phyloP scores from a whole-genome alignment of 768 basidiomycete genomes.

The Macrolepiota fuliginosa region DNA sequence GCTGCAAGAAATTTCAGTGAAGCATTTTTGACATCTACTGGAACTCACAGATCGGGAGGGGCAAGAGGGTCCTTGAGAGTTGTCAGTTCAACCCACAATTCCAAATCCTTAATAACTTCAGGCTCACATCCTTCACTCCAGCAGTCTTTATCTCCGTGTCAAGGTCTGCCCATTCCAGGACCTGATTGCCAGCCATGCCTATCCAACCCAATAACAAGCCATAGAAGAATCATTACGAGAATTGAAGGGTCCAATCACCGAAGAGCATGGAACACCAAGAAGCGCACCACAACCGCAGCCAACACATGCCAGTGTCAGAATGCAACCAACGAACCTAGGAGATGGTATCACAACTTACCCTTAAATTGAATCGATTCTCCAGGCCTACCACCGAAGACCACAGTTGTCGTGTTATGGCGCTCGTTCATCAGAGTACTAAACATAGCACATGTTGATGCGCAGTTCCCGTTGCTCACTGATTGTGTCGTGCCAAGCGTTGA shows the following conservation, averaged over 20 bases:
- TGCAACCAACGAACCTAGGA: not conserved
- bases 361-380: constrained; percentile 49
- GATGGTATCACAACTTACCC: constrained; percentile 22
- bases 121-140: constrained; percentile 43
- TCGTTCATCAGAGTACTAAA: constrained; percentile 64
- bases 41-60: constrained; percentile 40
- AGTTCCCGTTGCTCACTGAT: constrained; percentile 43
- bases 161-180: constrained; percentile 58
- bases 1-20: constrained; percentile 19
- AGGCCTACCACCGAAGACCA: constrained; percentile 58
- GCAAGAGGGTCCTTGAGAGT: constrained; percentile 36
- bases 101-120: not conserved
- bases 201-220: not conserved
- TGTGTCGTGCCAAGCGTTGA: not conserved
- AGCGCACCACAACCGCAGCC: not conserved
- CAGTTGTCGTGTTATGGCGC: constrained; percentile 47
- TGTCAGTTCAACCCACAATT: not conserved
- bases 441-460: constrained; percentile 64
- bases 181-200: constrained; percentile 64
- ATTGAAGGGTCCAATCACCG: not conserved
- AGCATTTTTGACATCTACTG: not conserved
- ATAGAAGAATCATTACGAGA: not conserved
- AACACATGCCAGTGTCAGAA: not conserved
- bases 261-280: not conserved
- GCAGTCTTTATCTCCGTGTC: constrained; percentile 62